These are phyloP conservation scores for Candolleomyces aberdarensis DNA, from an alignment of 768 basidiomycete species.

Conservation along the genomic window DNA sequence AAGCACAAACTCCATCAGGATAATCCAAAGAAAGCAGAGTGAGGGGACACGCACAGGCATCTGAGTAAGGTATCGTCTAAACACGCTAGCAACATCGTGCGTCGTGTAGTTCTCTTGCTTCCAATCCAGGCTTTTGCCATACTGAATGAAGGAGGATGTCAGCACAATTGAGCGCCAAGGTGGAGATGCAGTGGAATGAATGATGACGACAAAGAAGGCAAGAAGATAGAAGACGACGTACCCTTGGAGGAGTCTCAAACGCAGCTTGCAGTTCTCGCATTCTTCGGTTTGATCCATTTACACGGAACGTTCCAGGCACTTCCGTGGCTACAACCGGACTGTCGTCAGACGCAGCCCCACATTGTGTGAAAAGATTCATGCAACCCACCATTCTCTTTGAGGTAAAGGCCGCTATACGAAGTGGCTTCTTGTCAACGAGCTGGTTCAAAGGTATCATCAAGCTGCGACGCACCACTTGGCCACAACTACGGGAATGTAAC, in stretches of 20 bases:
- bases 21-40: conserved; percentile 6
- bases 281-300: conserved; percentile 91
- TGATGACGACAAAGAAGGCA: neutral
- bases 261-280: conserved; percentile 93
- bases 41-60: conserved; percentile 74
- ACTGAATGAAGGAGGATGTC: conserved; percentile 43
- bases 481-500: conserved; percentile 94
- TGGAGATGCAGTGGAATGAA: too few relatives aligned
- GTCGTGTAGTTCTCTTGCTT: conserved; percentile 81
- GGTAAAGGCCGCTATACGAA: conserved; percentile 71
- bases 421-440: too few relatives aligned
- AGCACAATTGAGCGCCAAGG: neutral
- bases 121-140: conserved; percentile 94
- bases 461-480: conserved; percentile 78
- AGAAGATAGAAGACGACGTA: conserved; percentile 29
- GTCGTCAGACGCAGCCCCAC: conserved; percentile 3
- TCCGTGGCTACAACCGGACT: conserved; percentile 63
- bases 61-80: conserved; percentile 91
- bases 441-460: too few relatives aligned
- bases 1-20: neutral
- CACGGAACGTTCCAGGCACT: conserved; percentile 90
- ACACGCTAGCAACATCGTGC: conserved; percentile 96
- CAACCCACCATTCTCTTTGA: conserved; percentile 84
- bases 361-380: neutral
- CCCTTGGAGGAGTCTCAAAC: conserved; percentile 87